phyloP scores from a whole-genome alignment of 176 grass and related monocot species.

The Avena atlantica region DNA sequence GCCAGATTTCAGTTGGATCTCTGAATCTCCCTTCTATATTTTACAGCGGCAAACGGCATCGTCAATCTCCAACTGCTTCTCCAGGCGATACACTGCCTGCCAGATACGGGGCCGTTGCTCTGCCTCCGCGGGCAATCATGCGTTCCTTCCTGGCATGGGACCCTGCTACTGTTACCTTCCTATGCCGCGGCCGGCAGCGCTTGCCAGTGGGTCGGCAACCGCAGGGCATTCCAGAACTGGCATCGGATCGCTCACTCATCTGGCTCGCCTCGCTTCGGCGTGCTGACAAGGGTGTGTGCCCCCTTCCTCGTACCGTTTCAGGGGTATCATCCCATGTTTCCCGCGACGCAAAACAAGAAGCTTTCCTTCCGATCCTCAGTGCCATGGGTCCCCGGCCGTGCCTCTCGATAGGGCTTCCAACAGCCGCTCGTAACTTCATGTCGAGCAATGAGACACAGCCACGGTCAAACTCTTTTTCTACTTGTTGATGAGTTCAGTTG shows the following conservation, averaged over 20 bases:
- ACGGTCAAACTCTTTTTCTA: too few relatives aligned
- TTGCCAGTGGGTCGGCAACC: slow-evolving; percentile 2
- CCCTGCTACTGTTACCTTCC: background rate
- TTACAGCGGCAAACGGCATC: too few relatives aligned
- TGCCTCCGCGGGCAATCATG: background rate
- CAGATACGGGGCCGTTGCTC: background rate
- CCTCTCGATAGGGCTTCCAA: too few relatives aligned
- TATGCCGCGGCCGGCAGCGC: background rate
- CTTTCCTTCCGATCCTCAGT: background rate
- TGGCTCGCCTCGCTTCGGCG: background rate
- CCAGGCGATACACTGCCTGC: background rate
- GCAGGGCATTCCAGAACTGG: slow-evolving; percentile 17
- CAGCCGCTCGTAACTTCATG: too few relatives aligned
- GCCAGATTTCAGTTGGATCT: background rate
- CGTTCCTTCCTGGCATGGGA: background rate
- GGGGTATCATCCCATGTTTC: slow-evolving; percentile 20
- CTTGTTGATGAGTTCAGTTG: too few relatives aligned
- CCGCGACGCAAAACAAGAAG: background rate
- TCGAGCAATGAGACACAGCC: too few relatives aligned
- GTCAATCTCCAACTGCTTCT: background rate
- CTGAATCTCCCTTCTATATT: background rate
- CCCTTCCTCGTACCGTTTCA: background rate
- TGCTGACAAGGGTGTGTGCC: background rate
- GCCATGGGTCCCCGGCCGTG: too few relatives aligned
- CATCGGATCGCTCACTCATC: background rate